These are phyloP conservation scores for Brettanomyces custersianus DNA, from an alignment of 805 yeast genomes.

Conservation along the genomic window DNA sequence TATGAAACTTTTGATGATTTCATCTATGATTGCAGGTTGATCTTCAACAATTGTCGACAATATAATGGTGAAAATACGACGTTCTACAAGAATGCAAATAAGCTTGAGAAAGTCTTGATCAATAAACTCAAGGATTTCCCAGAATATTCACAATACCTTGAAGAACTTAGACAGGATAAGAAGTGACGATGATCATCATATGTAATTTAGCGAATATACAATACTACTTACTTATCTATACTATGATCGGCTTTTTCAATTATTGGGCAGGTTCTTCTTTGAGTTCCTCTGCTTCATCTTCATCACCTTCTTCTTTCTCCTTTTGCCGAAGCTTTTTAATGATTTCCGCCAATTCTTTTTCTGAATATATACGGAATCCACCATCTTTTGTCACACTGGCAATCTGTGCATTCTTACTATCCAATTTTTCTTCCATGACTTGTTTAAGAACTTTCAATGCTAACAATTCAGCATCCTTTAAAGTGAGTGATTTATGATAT, in stretches of 20 bases:
- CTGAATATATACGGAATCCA: constrained; percentile 81
- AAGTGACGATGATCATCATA: background rate
- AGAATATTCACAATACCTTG: constrained; percentile 79
- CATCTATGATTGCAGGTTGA: constrained; percentile 75
- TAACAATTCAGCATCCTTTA: constrained; percentile 86
- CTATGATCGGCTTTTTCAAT: background rate
- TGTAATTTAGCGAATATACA: no score
- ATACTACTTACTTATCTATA: no score
- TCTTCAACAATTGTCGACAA: constrained; percentile 84
- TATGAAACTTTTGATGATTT: constrained; percentile 89
- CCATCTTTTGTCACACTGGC: constrained; percentile 82
- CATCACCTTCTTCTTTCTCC: constrained; percentile 35
- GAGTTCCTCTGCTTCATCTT: constrained; percentile 1
- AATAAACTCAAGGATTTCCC: constrained; percentile 81
- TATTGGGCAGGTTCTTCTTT: constrained; percentile 1
- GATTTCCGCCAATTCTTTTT: constrained; percentile 73
- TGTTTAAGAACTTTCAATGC: constrained; percentile 87
- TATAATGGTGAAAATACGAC: constrained; percentile 94
- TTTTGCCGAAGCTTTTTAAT: constrained; percentile 71
- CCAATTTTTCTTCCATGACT: constrained; percentile 98
- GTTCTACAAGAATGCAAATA: constrained; percentile 88
- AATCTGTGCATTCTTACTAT: constrained; percentile 89
- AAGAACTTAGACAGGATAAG: constrained; percentile 27
- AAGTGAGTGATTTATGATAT: constrained; percentile 84
- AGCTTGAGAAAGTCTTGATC: constrained; percentile 83